Base-by-base conservation (phyloP, 1,139 yeast species). In the Blastobotrys elegans region DNA sequence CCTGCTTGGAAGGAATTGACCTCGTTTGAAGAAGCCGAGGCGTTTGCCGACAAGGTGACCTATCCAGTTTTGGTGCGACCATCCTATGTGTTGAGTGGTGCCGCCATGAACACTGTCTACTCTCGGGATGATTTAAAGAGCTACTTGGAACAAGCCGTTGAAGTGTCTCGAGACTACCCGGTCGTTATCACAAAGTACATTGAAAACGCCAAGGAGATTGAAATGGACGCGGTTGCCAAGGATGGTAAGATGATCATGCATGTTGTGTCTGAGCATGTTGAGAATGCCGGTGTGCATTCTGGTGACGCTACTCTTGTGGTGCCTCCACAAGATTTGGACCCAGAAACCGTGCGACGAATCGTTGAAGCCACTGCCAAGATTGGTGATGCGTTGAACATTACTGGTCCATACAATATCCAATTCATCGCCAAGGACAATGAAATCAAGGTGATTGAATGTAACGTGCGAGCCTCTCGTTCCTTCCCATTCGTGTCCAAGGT, bases 1-100 rank as follows among this genome's bases (percentile, higher is more conserved):
- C 98, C 98, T 46, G 97, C 97, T 43, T 92, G 98, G 98, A 92
- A 90, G 70, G 98, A 92, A 72, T 80, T 92, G 62, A 89, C 97
- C 35, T 87, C 97, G 21, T 76, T 89, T 53, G 92, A 78, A 40
- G 98, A 92, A 67, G 98, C 98, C 50, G 95, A 88, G 69, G 81
- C 73, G 46, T 92, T 92, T 66, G 97, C 97, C 53, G 84, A 87
- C 41, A 82, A 79, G 67, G 98, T 89, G 45, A 79, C 90, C 35
- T 92, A 87, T 71, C 98, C 98, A 49, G 98, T 92, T 39, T 76
- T 92, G 60, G 98, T 92, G 48, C 88, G 98, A 75, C 98, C 98
- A 38, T 90, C 97, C 39, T 92, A 92, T 64, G 98, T 92, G 32
- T 76, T 92, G 58, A 89, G 97, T 47, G 98, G 98, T 74, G 98